Evolutionary conservation across 306 rosid species (phyloP).

Genomic region (Cucumis sativus): DNA sequence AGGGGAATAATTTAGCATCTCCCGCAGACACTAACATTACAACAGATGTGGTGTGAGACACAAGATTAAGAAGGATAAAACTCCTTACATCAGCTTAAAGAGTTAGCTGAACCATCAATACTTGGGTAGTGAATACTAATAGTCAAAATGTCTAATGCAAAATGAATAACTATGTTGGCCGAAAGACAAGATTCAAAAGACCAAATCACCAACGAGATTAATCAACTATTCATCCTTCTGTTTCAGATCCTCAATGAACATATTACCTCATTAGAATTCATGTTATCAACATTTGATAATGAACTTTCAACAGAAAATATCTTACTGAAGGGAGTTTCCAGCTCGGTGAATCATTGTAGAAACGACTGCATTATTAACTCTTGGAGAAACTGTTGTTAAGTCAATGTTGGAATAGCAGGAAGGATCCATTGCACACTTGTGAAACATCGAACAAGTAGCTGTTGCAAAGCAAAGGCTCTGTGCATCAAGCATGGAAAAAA

Average conservation of each 20-base stretch:
- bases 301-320: neutral
- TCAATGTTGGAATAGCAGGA: slow-evolving; percentile 75
- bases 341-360: slow-evolving; percentile 93
- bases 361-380: slow-evolving; percentile 91
- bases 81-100: neutral
- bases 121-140: neutral
- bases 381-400: slow-evolving; percentile 65
- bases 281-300: neutral
- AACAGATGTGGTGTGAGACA: neutral
- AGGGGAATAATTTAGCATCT: neutral
- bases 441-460: slow-evolving; percentile 76
- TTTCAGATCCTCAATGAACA: neutral
- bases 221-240: neutral
- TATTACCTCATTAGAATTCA: neutral
- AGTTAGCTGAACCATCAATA: neutral
- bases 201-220: neutral
- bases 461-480: slow-evolving; percentile 83
- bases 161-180: neutral
- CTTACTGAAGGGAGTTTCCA: slow-evolving; percentile 76
- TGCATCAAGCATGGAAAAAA: slow-evolving; percentile 85
- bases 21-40: neutral
- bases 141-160: neutral
- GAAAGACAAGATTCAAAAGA: slow-evolving; percentile 6
- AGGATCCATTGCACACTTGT: slow-evolving; percentile 90
- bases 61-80: neutral